Conservation (phyloP, 495 filamentous ascomycete genomes). For the Ascobolus immersus region DNA sequence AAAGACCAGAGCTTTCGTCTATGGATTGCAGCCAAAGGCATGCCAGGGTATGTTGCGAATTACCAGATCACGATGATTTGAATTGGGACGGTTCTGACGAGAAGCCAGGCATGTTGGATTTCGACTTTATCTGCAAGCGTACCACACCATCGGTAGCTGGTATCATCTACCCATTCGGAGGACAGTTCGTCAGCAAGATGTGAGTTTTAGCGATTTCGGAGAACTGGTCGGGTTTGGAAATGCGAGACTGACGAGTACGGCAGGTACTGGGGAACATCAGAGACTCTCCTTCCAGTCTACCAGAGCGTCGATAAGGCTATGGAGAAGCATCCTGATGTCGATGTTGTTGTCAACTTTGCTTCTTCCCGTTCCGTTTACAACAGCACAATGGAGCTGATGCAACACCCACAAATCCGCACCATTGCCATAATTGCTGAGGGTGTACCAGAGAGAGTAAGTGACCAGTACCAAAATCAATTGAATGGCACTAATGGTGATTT, state of each 20-base stretch:
- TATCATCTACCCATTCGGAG: conserved; percentile 99
- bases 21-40: conserved; percentile 89
- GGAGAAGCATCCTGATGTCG: conserved; percentile 89
- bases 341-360: conserved; percentile 94
- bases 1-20: conserved; percentile 99
- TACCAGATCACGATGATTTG: background rate
- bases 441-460: conserved; percentile 81
- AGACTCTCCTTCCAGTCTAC: conserved; percentile 96
- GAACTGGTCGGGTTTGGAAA: background rate
- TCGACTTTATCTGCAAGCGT: conserved; percentile 99
- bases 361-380: conserved; percentile 93
- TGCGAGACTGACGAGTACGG: conserved; percentile 7
- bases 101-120: conserved; percentile 43
- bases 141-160: conserved; percentile 85
- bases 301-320: conserved; percentile 83
- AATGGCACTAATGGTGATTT: conserved; percentile 11
- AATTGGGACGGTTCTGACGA: background rate
- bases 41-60: conserved; percentile 98
- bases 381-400: conserved; percentile 96
- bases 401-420: conserved; percentile 83
- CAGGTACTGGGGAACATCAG: conserved; percentile 96
- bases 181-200: conserved; percentile 99
- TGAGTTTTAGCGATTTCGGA: too few species aligned
- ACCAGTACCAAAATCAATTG: background rate
- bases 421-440: conserved; percentile 99